A percentile compares a stretch with the other conserved stretches of the same genome.
Conservation (phyloP, 345 rosid genomes). For the Rhizophora apiculata region DNA sequence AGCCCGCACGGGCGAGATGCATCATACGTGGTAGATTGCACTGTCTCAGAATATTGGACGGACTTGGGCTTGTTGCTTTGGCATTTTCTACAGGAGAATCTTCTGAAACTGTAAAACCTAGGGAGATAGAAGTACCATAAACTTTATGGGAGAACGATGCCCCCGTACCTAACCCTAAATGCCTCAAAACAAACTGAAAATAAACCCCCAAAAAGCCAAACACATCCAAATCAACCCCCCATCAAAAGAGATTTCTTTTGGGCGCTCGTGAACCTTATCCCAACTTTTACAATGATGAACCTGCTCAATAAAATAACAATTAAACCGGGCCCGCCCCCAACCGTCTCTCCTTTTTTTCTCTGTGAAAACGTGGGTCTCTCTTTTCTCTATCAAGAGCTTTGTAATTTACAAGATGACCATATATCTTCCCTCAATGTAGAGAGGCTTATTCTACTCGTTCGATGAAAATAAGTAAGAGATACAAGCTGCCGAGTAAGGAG, state of each 20-base stretch:
- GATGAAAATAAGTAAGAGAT: not conserved
- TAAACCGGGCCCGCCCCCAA: slow-evolving; percentile 18
- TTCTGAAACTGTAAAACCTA: not conserved
- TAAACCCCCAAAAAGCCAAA: slow-evolving; percentile 1
- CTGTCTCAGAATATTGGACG: not conserved
- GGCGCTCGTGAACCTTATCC: slow-evolving; percentile 39
- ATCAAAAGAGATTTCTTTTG: slow-evolving; percentile 7
- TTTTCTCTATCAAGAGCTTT: slow-evolving; percentile 11
- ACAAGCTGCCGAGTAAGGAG: slow-evolving; percentile 9
- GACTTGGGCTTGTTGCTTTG: not conserved
- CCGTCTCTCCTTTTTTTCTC: not conserved
- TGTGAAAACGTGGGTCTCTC: not conserved
- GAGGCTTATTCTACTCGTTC: slow-evolving; percentile 13
- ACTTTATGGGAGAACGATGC: not conserved
- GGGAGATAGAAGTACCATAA: not conserved
- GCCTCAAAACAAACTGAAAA: not conserved
- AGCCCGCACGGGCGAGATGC: too few species aligned
- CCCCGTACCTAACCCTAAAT: not conserved
- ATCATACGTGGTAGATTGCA: too few species aligned
- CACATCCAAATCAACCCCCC: slow-evolving; percentile 18
- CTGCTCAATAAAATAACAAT: slow-evolving; percentile 6
- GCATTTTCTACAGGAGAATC: slow-evolving; percentile 18
- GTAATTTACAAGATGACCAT: not conserved
- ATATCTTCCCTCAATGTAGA: too few species aligned
- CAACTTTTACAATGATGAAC: slow-evolving; percentile 6